A percentile compares a stretch with the other conserved stretches of the same genome.
phyloP scores from a whole-genome alignment of 768 basidiomycete species.

The Tylopilus intermedius region DNA sequence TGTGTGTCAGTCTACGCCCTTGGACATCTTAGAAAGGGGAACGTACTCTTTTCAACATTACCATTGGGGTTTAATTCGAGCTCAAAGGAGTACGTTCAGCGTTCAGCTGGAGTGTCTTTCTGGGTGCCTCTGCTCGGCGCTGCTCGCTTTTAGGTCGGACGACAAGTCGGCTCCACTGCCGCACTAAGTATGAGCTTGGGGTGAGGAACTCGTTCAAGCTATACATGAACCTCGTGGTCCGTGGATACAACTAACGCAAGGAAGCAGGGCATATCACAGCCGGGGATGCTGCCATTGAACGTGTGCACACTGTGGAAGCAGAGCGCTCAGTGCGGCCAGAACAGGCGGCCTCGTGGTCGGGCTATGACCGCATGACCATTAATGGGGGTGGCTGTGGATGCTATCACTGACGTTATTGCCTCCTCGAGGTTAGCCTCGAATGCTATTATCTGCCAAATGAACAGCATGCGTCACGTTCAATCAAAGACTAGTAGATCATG shows the following conservation, averaged over 20 bases:
- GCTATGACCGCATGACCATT: neutral
- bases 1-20: conserved; percentile 2
- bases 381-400: neutral
- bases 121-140: conserved; percentile 2
- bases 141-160: conserved; percentile 10
- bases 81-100: too few relatives aligned
- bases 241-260: neutral
- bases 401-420: conserved; percentile 3
- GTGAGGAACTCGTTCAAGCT: neutral
- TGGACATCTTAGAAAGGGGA: too few relatives aligned
- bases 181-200: conserved; percentile 8
- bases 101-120: neutral
- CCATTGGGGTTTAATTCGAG: too few relatives aligned
- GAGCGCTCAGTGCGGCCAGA: conserved; percentile 4
- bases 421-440: neutral
- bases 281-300: neutral
- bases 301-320: neutral
- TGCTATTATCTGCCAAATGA: neutral
- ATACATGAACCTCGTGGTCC: neutral
- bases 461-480: neutral
- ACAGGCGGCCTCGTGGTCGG: neutral
- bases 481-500: neutral
- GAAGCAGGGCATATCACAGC: neutral
- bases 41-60: too few relatives aligned
- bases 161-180: neutral